A percentile compares a stretch with the other conserved stretches of the same genome.
phyloP scores from a whole-genome alignment of 2,329 filamentous ascomycete species.

The Xylaria sp. region DNA sequence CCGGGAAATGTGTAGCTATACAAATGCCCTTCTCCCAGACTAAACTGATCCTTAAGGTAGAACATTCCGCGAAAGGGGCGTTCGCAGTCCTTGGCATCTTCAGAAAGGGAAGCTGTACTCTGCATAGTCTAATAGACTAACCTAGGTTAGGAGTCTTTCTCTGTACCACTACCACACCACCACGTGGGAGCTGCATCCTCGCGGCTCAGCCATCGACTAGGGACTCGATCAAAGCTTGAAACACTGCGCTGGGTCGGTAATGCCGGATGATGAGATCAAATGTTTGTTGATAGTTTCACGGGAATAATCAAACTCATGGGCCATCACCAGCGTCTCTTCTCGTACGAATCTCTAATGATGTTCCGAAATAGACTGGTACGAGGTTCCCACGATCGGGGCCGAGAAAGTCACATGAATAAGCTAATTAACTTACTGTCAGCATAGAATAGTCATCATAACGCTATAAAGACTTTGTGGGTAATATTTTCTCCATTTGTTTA shows the following conservation, averaged over 20 bases:
- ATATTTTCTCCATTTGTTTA: constrained; percentile 10
- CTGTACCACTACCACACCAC: constrained; percentile 1
- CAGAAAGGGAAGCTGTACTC: constrained; percentile 2
- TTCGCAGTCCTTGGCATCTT: constrained; percentile 5
- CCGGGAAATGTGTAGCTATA: constrained; percentile 12
- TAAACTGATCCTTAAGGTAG: background rate
- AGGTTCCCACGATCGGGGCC: background rate
- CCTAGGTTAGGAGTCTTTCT: background rate
- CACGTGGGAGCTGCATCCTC: constrained; percentile 32
- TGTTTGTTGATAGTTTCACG: background rate
- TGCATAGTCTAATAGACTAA: constrained; percentile 6
- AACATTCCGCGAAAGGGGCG: constrained; percentile 12
- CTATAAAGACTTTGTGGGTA: background rate
- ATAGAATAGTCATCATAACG: constrained; percentile 21
- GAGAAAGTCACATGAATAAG: background rate
- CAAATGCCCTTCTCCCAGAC: constrained; percentile 7
- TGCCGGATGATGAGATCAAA: background rate
- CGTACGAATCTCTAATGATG: background rate
- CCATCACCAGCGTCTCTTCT: background rate
- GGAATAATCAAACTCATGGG: background rate
- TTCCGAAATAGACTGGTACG: background rate
- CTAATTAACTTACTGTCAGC: constrained; percentile 12
- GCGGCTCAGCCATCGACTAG: constrained; percentile 6
- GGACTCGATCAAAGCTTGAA: background rate
- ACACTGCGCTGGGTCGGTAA: background rate